These are phyloP conservation scores for Erythrophleum fordii DNA, from an alignment of 306 rosid genomes.

Conservation along the genomic window DNA sequence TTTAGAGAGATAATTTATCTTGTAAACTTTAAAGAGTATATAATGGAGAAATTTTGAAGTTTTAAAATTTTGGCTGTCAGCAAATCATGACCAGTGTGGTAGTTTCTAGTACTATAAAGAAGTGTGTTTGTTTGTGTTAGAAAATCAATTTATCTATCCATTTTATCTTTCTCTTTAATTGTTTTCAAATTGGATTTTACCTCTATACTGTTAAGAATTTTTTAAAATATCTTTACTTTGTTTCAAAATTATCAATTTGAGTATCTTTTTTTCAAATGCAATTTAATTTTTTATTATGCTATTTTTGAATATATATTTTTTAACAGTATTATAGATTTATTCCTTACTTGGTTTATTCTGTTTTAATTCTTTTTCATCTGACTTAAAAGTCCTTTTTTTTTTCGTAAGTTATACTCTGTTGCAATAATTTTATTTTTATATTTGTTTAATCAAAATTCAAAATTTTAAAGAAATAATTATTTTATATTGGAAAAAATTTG, in stretches of 20 bases:
- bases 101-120: not conserved
- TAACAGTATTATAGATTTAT: not conserved
- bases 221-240: not conserved
- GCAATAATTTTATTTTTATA: not conserved
- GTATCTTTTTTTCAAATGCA: not conserved
- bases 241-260: not conserved
- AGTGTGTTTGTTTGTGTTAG: not conserved
- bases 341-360: not conserved
- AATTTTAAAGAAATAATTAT: not conserved
- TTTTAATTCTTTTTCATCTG: not conserved
- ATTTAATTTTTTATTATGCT: not conserved
- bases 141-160: not conserved
- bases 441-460: not conserved
- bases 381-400: not conserved
- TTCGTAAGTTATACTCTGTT: not conserved
- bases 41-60: not conserved
- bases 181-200: not conserved
- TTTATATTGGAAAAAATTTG: not conserved
- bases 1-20: not conserved
- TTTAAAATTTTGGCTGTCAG: not conserved
- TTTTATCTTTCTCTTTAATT: not conserved
- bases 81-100: not conserved
- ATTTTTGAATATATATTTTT: not conserved
- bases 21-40: not conserved
- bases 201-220: not conserved